A percentile compares a stretch with the other conserved stretches of the same genome.
These are phyloP conservation scores for Cladosporium austrohemisphaericum DNA, from an alignment of 2,329 filamentous ascomycete genomes.

Conservation along the genomic window DNA sequence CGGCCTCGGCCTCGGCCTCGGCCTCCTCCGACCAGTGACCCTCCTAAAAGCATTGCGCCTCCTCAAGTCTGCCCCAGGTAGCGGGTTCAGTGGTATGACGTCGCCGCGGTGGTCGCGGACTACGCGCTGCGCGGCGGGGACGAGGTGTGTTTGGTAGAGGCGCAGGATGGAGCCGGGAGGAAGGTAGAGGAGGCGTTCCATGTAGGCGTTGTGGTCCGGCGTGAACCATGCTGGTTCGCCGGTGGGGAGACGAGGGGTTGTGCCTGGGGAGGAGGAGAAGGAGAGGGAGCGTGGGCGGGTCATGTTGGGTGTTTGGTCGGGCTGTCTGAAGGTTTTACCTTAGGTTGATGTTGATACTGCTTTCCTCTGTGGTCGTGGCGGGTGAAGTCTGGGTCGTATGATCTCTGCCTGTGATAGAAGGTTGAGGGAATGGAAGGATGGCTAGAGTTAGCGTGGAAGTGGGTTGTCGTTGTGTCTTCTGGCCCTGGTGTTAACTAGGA, in stretches of 20 bases:
- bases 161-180: neutral
- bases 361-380: no score
- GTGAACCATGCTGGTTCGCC: constrained; percentile 3
- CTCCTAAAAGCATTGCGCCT: neutral
- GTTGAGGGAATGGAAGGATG: no score
- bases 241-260: neutral
- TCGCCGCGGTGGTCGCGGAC: neutral
- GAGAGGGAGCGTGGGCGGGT: neutral
- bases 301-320: neutral
- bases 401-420: no score
- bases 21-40: no score
- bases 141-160: constrained; percentile 1
- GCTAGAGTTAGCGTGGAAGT: no score
- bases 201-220: neutral
- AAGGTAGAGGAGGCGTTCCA: neutral
- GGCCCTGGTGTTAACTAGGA: no score
- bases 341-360: no score
- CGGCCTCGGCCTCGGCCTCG: no score
- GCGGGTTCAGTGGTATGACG: neutral
- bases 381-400: no score
- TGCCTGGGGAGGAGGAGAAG: neutral
- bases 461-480: no score
- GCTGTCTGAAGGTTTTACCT: no score
- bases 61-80: neutral
- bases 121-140: neutral